Base-by-base conservation (phyloP, 108 stramenopile species). In the Schizochytrium sp. region DNA sequence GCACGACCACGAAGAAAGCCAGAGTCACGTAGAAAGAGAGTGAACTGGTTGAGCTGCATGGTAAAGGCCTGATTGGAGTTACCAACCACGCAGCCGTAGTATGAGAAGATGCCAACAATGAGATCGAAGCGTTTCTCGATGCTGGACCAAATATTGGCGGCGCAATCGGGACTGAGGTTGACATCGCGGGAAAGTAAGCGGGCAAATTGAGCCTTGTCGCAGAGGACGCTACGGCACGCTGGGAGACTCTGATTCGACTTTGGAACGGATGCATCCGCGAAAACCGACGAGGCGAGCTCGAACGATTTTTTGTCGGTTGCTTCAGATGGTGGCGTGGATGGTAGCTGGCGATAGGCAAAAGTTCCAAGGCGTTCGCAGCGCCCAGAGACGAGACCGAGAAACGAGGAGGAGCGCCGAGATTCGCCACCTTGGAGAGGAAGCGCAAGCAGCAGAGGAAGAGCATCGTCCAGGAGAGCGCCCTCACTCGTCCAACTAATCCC, bases 1-100 rank as follows among this genome's bases (percentile, higher is more conserved):
- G 63, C 25, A 23, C 63, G 63, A 23, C 8, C 34, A 18, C 63
- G 63, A 12, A 69, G 63, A 23, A 69, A 69, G 41, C 76, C 76
- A 28, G 51, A 18, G 76, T 83, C 76, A 6, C 76, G 45, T 8
- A 83, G 4, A 53, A 83, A 83, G 18, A 53, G 45, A 45, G 48
- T 83, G 28, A 83, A 83, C 4, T 83, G 48, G n/a, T 53, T 53
- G 76, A 83, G 76, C 76, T 83, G 76, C 76, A 83, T 83, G 16
- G 76, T 28, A 28, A 83, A 83, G 45, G 76, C 45, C 8, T 28
- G n/a, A 18, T 47, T 83, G 45, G 48, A 25, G 45, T 23, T 28
- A 3, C 76, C 76, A 3, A 28, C 6, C 1, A 23, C 51, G 48
- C 45, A 47, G 25, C 76, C 51, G 4, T 83, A 83, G 48, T 53